These are phyloP conservation scores for Arabidopsis arenosa DNA, from an alignment of 345 rosid genomes.

Conservation along the genomic window DNA sequence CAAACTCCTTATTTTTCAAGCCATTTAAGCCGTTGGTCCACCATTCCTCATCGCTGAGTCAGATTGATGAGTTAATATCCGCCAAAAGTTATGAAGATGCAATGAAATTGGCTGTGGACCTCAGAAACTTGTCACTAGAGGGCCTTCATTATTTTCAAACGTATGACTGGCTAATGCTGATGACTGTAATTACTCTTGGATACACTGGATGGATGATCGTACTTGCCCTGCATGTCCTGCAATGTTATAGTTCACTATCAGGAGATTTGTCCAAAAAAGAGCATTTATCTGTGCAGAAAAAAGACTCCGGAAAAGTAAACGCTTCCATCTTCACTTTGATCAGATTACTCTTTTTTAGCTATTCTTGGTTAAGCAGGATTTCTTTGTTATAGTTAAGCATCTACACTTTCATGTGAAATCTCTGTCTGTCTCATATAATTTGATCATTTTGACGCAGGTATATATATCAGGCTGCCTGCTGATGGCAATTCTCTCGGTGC, in stretches of 20 bases:
- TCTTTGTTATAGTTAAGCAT: neutral
- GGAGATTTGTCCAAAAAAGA: slow-evolving; percentile 58
- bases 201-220: slow-evolving; percentile 92
- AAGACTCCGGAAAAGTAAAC: slow-evolving; percentile 67
- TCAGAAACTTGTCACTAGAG: slow-evolving; percentile 81
- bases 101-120: slow-evolving; percentile 66
- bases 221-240: slow-evolving; percentile 85
- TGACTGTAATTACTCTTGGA: slow-evolving; percentile 84
- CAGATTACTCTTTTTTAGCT: slow-evolving; percentile 2
- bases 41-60: slow-evolving; percentile 54
- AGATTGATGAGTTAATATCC: slow-evolving; percentile 68
- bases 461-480: slow-evolving; percentile 62
- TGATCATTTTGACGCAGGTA: slow-evolving; percentile 57
- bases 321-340: slow-evolving; percentile 26
- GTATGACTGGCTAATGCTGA: slow-evolving; percentile 94
- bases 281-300: slow-evolving; percentile 53
- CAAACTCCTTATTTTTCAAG: slow-evolving; percentile 76
- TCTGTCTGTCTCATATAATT: slow-evolving; percentile 37
- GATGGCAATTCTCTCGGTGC: slow-evolving; percentile 59
- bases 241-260: slow-evolving; percentile 73
- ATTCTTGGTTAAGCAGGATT: slow-evolving; percentile 19
- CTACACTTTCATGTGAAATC: slow-evolving; percentile 9
- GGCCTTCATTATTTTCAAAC: slow-evolving; percentile 97
- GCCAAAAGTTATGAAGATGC: slow-evolving; percentile 65
- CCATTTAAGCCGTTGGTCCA: slow-evolving; percentile 75